Conservation (phyloP, 2,329 filamentous ascomycete species). For the Graphilbum ipis-grandicollis region DNA sequence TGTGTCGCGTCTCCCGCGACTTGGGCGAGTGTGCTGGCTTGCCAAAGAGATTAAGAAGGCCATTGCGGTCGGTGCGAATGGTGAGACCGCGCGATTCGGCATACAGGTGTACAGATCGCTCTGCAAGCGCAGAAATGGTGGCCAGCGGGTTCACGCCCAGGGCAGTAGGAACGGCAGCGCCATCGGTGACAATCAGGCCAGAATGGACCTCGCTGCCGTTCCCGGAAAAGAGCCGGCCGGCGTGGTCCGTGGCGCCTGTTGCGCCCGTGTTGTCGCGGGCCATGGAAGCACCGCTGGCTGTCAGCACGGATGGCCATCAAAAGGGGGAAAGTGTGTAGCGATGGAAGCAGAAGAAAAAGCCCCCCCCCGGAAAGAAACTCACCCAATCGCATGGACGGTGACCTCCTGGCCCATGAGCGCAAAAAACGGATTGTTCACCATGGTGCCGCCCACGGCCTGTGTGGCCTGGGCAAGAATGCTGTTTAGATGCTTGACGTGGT, state of each 20-base stretch:
- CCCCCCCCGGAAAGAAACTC: constrained; percentile 10
- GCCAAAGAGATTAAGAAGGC: constrained; percentile 35
- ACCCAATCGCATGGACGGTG: constrained; percentile 50
- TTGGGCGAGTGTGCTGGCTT: constrained; percentile 21
- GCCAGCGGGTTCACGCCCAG: constrained; percentile 51
- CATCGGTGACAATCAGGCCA: constrained; percentile 46
- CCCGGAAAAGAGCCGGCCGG: constrained; percentile 41
- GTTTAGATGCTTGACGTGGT: constrained; percentile 35
- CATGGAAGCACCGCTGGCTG: constrained; percentile 36
- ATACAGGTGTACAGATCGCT: constrained; percentile 39
- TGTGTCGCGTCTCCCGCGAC: constrained; percentile 4
- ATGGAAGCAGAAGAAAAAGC: neutral
- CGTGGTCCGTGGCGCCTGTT: constrained; percentile 42
- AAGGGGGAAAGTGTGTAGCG: no score
- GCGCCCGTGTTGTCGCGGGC: constrained; percentile 36
- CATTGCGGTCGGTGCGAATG: constrained; percentile 28
- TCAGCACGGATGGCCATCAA: neutral
- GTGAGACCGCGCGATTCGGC: constrained; percentile 21
- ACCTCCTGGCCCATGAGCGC: constrained; percentile 38
- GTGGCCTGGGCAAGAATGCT: constrained; percentile 34
- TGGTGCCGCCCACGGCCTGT: constrained; percentile 38
- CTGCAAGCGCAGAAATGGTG: constrained; percentile 51
- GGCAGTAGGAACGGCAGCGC: constrained; percentile 40
- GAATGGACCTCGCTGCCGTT: constrained; percentile 29
- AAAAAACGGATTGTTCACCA: constrained; percentile 40